A percentile compares a stretch with the other conserved stretches of the same genome.
Conservation (phyloP, 768 basidiomycete species). For the Lentinula guzmanii region DNA sequence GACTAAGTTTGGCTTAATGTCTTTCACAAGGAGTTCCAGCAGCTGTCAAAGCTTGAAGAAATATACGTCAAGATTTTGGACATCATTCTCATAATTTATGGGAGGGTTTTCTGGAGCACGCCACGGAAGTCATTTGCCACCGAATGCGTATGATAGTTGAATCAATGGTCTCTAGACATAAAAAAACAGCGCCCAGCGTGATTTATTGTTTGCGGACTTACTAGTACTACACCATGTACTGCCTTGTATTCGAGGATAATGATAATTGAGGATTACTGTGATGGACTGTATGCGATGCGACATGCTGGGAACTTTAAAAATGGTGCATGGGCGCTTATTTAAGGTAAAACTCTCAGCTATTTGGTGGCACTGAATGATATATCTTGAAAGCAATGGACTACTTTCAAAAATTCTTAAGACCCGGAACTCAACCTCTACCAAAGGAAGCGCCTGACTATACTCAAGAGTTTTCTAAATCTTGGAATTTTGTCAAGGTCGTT, state of each 20-base stretch:
- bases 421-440: conserved; percentile 32
- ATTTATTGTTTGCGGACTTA: not conserved
- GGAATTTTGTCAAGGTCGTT: conserved; percentile 60
- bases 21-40: not conserved
- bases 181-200: not conserved
- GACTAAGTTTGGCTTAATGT: not conserved
- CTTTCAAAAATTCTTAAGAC: conserved; percentile 73
- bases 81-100: not conserved
- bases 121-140: not conserved
- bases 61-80: not conserved
- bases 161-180: not conserved
- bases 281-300: too few species aligned
- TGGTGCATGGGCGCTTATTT: too few species aligned
- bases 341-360: not conserved
- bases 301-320: too few species aligned
- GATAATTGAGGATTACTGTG: too few species aligned
- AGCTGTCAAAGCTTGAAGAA: not conserved
- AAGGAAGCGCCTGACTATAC: conserved; percentile 61
- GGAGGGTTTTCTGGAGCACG: not conserved
- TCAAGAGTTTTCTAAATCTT: conserved; percentile 70
- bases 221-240: too few species aligned
- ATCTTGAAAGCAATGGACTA: conserved; percentile 50
- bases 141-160: not conserved
- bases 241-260: too few species aligned
- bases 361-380: too few species aligned